Conservation (phyloP, 352 stramenopile species). For the Globisporangium okanoganense region DNA sequence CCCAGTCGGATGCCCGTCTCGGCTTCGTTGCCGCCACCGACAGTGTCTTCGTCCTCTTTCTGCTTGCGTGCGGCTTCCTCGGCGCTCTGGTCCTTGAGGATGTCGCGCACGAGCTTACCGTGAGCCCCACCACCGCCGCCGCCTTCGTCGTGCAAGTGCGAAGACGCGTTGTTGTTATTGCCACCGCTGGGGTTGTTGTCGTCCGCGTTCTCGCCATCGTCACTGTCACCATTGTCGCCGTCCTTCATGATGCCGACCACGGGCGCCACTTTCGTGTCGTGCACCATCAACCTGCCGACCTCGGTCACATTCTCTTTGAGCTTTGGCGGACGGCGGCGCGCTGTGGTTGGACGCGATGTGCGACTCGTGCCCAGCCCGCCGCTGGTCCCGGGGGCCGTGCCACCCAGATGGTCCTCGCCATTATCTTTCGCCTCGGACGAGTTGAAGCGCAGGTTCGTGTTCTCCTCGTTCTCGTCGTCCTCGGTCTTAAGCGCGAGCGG, state of each 20-base stretch:
- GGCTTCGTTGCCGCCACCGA: slow-evolving; percentile 35
- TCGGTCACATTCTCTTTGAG: slow-evolving; percentile 88
- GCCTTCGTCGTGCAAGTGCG: slow-evolving; percentile 32
- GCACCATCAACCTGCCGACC: slow-evolving; percentile 55
- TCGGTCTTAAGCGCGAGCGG: slow-evolving; percentile 38
- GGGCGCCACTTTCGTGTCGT: slow-evolving; percentile 78
- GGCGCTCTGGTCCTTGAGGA: slow-evolving; percentile 72
- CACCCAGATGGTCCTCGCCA: slow-evolving; percentile 20
- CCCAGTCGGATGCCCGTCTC: slow-evolving; percentile 76
- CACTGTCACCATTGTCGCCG: slow-evolving; percentile 71
- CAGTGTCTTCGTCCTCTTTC: slow-evolving; percentile 66
- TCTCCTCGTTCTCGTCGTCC: slow-evolving; percentile 54
- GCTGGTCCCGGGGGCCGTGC: slow-evolving; percentile 38
- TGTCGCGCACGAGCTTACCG: slow-evolving; percentile 77
- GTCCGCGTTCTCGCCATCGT: slow-evolving; percentile 29
- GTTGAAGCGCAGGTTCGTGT: slow-evolving; percentile 39
- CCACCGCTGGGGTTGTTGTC: slow-evolving; percentile 21
- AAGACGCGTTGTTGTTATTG: slow-evolving; percentile 18
- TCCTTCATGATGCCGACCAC: slow-evolving; percentile 83
- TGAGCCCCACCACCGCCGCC: slow-evolving; percentile 27
- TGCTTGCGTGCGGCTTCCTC: slow-evolving; percentile 64
- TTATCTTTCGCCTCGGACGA: slow-evolving; percentile 30
- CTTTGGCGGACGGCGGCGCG: slow-evolving; percentile 78
- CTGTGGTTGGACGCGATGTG: slow-evolving; percentile 78
- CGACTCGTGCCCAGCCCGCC: slow-evolving; percentile 53